phyloP scores from a whole-genome alignment of 352 stramenopile species.

The Pythium myriotylum region DNA sequence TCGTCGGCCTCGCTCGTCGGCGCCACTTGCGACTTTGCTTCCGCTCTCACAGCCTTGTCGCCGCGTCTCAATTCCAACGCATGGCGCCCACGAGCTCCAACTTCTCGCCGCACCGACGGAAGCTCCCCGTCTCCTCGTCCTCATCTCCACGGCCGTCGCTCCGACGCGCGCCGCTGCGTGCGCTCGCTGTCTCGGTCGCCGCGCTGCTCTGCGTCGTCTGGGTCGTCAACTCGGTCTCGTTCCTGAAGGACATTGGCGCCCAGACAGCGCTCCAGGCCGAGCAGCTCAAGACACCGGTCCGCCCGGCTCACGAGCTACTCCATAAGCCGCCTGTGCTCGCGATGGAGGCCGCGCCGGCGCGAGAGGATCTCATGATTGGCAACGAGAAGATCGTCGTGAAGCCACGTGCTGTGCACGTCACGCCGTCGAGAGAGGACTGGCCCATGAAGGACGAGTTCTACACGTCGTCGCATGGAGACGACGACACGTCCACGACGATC shows the following conservation, averaged over 20 bases:
- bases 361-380: background rate
- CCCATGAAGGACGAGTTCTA: slow-evolving; percentile 58
- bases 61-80: too few relatives aligned
- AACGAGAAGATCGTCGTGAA: background rate
- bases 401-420: slow-evolving; percentile 3
- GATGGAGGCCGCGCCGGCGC: background rate
- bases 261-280: background rate
- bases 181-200: slow-evolving; percentile 1
- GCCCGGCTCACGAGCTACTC: background rate
- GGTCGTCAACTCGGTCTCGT: slow-evolving; percentile 17
- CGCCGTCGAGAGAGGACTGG: slow-evolving; percentile 10
- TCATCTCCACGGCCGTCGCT: slow-evolving; percentile 5
- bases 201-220: slow-evolving; percentile 11
- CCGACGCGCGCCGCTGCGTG: background rate
- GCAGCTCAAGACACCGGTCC: background rate
- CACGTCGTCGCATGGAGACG: slow-evolving; percentile 28
- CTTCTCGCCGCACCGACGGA: slow-evolving; percentile 18
- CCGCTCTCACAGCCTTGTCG: too few relatives aligned
- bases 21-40: background rate
- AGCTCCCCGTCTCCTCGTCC: background rate
- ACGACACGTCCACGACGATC: slow-evolving; percentile 66
- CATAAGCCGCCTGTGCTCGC: slow-evolving; percentile 8
- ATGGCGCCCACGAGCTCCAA: slow-evolving; percentile 11
- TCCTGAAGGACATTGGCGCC: slow-evolving; percentile 15
- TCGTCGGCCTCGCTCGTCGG: background rate